Base-by-base conservation (phyloP, 352 stramenopile species). In the Pythium plurisporium region DNA sequence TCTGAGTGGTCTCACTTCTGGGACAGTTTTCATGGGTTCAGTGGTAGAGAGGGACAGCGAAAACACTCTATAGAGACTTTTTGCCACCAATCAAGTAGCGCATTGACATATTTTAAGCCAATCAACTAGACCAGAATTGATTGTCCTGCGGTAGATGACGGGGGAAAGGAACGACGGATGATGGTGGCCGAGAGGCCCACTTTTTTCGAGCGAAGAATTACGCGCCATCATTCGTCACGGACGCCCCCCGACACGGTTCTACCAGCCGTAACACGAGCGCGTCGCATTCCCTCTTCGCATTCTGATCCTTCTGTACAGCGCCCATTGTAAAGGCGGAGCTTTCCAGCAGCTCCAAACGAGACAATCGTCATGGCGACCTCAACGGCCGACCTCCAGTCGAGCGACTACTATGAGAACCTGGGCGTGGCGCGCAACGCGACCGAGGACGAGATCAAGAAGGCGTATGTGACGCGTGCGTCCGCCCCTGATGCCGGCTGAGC, bases 331-430 rank as follows among this genome's bases (percentile, higher is more conserved):
- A n/a, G n/a, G n/a, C n/a, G n/a, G n/a, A n/a, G n/a, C n/a, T n/a
- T n/a, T n/a, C n/a, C n/a, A n/a, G n/a, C n/a, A n/a, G n/a, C n/a
- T n/a, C n/a, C n/a, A n/a, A n/a, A n/a, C n/a, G n/a, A n/a, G n/a
- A n/a, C n/a, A n/a, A n/a, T n/a, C n/a, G n/a, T n/a, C n/a, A n/a
- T n/a, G n/a, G n/a, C n/a, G n/a, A n/a, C n/a, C 14, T 15, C 54
- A 6, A 33, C 34, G 23, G 67, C 68, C 12, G 65, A 92, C 66
- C 69, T 95, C 10, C 38, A 65, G 37, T 92, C 85, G 23, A 67
- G 67, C 58, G 82, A 95, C 72, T 95, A 95, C 69, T 95, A 95
- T 46, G 81, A 87, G 64, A 95, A 95, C 57, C 62, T 95, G 42
- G 85, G 85, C 57, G 75, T 95, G 26, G 55, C 70, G 15, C 79